A percentile compares a stretch with the other conserved stretches of the same genome.
phyloP scores from a whole-genome alignment of 2,329 filamentous ascomycete genomes.

The Teratosphaeria gauchensis region DNA sequence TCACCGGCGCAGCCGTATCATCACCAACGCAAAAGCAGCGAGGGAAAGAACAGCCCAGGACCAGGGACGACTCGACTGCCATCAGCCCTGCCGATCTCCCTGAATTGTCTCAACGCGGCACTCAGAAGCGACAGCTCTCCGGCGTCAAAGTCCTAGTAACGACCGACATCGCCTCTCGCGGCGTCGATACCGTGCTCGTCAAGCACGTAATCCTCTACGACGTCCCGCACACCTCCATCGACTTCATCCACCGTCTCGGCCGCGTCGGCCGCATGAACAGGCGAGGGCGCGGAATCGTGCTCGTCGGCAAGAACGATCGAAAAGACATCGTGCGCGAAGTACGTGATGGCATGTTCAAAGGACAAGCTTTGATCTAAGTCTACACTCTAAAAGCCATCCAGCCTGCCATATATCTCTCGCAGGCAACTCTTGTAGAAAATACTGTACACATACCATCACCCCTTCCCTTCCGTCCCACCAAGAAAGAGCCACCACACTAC shows the following conservation, averaged over 20 bases:
- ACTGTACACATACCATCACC: neutral
- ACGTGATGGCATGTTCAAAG: conserved; percentile 57
- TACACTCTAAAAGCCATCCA: neutral
- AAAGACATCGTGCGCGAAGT: conserved; percentile 88
- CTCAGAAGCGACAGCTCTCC: conserved; percentile 37
- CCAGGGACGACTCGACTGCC: neutral
- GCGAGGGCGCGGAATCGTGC: conserved; percentile 76
- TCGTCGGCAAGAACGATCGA: conserved; percentile 81
- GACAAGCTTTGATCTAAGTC: conserved; percentile 37
- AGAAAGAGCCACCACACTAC: too few relatives aligned
- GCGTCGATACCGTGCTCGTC: conserved; percentile 88
- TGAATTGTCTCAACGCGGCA: neutral
- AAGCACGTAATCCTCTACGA: conserved; percentile 90
- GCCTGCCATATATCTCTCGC: neutral
- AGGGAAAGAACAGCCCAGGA: neutral
- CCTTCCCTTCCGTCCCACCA: too few relatives aligned
- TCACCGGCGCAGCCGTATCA: conserved; percentile 44
- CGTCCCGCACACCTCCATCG: conserved; percentile 94
- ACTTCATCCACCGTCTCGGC: conserved; percentile 94
- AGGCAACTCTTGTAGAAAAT: neutral
- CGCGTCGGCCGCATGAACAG: conserved; percentile 87
- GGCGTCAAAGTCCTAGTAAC: conserved; percentile 89
- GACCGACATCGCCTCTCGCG: conserved; percentile 83
- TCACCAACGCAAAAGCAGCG: neutral
- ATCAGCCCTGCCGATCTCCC: conserved; percentile 5